Percentiles rank a stretch among this genome's conserved stretches.
Conservation (phyloP, 2,329 filamentous ascomycete genomes). For the Ceratocystis papillata region DNA sequence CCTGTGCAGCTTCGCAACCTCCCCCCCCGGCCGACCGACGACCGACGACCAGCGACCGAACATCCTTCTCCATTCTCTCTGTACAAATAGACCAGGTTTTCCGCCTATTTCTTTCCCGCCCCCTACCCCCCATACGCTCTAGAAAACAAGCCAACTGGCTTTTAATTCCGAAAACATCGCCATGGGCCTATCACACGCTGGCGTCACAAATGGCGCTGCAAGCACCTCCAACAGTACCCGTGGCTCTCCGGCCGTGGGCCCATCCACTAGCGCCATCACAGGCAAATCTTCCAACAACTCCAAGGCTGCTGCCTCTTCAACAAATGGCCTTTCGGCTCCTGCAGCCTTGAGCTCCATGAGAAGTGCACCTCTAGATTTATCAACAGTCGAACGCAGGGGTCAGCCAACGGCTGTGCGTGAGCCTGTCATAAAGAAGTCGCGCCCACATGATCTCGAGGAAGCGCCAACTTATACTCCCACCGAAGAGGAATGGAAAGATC, state of each 20-base stretch:
- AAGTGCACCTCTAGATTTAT: slow-evolving; percentile 62
- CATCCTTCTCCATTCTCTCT: not conserved
- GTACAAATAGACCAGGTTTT: slow-evolving; percentile 2
- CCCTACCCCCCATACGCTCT: not conserved
- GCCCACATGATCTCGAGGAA: slow-evolving; percentile 76
- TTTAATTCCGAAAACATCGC: not conserved
- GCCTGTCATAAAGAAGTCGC: slow-evolving; percentile 61
- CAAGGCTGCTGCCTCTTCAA: slow-evolving; percentile 43
- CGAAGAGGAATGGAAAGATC: slow-evolving; percentile 88
- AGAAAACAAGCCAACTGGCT: not conserved
- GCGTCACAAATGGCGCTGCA: slow-evolving; percentile 31
- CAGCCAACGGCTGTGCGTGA: slow-evolving; percentile 68
- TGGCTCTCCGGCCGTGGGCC: slow-evolving; percentile 40
- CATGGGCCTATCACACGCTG: slow-evolving; percentile 22
- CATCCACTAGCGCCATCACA: slow-evolving; percentile 23
- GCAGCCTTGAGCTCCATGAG: slow-evolving; percentile 46
- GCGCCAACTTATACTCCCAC: slow-evolving; percentile 85
- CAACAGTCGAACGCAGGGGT: slow-evolving; percentile 82
- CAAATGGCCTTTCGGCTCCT: slow-evolving; percentile 31
- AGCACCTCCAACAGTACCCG: slow-evolving; percentile 39
- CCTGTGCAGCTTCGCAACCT: slow-evolving; percentile 3
- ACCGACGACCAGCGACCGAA: slow-evolving; percentile 1
- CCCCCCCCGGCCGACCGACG: not conserved
- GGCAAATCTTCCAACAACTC: slow-evolving; percentile 33
- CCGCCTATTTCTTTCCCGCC: not conserved